phyloP scores from a whole-genome alignment of 495 filamentous ascomycete species.

The Trichoderma gamsii region DNA sequence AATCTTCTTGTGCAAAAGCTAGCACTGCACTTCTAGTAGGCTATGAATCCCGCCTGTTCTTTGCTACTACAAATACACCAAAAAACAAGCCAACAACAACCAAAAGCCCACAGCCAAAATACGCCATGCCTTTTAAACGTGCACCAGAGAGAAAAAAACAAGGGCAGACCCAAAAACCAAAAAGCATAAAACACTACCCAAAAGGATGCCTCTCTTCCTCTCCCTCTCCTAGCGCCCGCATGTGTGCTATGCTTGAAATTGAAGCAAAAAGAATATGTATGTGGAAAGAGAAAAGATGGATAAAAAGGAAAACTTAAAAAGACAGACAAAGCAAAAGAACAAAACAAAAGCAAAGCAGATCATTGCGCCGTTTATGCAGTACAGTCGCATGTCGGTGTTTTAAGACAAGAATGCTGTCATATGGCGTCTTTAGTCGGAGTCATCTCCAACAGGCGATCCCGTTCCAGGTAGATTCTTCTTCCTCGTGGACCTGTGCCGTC shows the following conservation, averaged over 20 bases:
- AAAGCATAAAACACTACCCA: not conserved
- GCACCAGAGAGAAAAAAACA: not conserved
- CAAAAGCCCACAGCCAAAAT: not conserved
- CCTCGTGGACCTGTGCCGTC: slow-evolving; percentile 2
- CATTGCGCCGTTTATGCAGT: not conserved
- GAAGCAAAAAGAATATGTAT: not conserved
- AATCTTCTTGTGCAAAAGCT: slow-evolving; percentile 16
- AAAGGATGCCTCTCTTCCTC: not conserved
- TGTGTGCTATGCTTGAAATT: not conserved
- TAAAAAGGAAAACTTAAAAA: not conserved
- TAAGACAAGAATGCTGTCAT: not conserved
- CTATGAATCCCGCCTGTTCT: not conserved
- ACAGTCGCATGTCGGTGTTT: not conserved
- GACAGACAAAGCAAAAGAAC: not conserved
- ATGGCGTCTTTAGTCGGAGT: slow-evolving; percentile 6
- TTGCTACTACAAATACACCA: slow-evolving; percentile 8
- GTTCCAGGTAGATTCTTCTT: slow-evolving; percentile 3
- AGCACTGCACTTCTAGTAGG: slow-evolving; percentile 7
- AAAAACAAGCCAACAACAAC: not conserved
- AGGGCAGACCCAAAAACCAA: not conserved
- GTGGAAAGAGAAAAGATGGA: not conserved
- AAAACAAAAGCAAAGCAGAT: not conserved
- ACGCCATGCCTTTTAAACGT: slow-evolving; percentile 4
- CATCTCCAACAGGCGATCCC: slow-evolving; percentile 4
- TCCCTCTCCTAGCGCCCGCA: slow-evolving; percentile 4